These are phyloP conservation scores for Stachybotrys echinatus DNA, from an alignment of 2,329 filamentous ascomycete species.

Conservation along the genomic window DNA sequence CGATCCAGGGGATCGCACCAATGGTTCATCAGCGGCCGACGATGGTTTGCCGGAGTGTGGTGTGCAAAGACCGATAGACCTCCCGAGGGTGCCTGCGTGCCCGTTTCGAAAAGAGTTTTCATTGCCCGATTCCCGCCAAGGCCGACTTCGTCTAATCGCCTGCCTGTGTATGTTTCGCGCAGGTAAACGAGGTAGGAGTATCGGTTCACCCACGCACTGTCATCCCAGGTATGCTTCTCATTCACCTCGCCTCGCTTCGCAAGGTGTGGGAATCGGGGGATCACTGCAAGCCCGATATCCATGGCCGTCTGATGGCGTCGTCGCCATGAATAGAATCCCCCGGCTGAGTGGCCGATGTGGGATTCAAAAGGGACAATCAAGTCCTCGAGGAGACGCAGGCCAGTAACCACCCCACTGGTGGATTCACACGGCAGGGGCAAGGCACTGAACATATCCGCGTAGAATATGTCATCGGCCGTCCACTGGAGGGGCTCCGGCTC, in stretches of 20 bases:
- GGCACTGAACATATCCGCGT: constrained; percentile 5
- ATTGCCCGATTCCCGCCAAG: constrained; percentile 3
- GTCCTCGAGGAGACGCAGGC: constrained; percentile 13
- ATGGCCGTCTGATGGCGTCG: constrained; percentile 16
- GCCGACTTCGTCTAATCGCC: constrained; percentile 1
- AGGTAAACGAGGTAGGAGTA: constrained; percentile 16
- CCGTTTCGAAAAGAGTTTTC: not conserved
- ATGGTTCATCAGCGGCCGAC: constrained; percentile 2
- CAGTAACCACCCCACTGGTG: not conserved
- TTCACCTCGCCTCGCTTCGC: not conserved
- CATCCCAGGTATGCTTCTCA: constrained; percentile 5
- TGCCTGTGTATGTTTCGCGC: constrained; percentile 10
- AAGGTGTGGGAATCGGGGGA: constrained; percentile 9
- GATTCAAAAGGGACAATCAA: constrained; percentile 15
- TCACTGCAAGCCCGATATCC: constrained; percentile 6
- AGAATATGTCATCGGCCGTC: constrained; percentile 1
- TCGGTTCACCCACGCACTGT: constrained; percentile 14
- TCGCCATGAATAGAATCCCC: constrained; percentile 13
- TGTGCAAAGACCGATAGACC: not conserved
- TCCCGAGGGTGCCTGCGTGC: not conserved
- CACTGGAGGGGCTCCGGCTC: not conserved
- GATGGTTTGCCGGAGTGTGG: not conserved
- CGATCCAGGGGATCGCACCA: constrained; percentile 9
- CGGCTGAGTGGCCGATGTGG: constrained; percentile 13
- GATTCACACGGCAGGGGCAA: not conserved